Percentiles rank a stretch among this genome's conserved stretches.
Conservation (phyloP, 2,329 filamentous ascomycete genomes). For the Diaporthe caulivora region DNA sequence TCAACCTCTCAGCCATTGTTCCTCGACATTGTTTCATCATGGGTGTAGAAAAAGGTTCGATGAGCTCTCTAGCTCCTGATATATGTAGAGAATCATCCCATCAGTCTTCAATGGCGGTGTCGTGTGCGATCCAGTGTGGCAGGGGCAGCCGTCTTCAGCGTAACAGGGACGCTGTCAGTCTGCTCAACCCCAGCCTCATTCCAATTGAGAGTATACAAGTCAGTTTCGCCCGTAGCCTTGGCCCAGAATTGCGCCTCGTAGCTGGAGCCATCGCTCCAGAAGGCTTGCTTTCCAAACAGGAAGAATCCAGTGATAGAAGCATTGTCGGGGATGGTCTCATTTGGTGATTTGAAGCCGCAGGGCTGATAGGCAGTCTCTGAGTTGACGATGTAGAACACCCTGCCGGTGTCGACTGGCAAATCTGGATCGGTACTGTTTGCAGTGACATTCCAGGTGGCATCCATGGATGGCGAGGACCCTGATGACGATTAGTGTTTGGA, state of each 20-base stretch:
- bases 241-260: constrained; percentile 39
- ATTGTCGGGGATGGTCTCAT: constrained; percentile 13
- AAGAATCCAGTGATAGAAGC: constrained; percentile 32
- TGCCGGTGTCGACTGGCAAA: background rate
- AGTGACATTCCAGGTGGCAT: constrained; percentile 27
- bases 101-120: background rate
- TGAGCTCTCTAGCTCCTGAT: background rate
- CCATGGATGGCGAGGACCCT: constrained; percentile 27
- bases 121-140: background rate
- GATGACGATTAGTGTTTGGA: no score
- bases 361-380: constrained; percentile 7
- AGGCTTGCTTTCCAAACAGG: constrained; percentile 26
- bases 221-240: constrained; percentile 14
- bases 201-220: constrained; percentile 33
- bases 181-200: constrained; percentile 28
- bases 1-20: background rate
- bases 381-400: constrained; percentile 34
- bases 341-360: constrained; percentile 25
- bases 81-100: background rate
- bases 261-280: constrained; percentile 22
- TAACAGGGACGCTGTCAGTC: constrained; percentile 34
- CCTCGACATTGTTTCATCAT: background rate
- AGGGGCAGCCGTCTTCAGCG: constrained; percentile 29
- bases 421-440: constrained; percentile 3
- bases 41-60: background rate